Conservation (phyloP, 2,329 filamentous ascomycete genomes). For the Stagonosporopsis cucurbitacearum region DNA sequence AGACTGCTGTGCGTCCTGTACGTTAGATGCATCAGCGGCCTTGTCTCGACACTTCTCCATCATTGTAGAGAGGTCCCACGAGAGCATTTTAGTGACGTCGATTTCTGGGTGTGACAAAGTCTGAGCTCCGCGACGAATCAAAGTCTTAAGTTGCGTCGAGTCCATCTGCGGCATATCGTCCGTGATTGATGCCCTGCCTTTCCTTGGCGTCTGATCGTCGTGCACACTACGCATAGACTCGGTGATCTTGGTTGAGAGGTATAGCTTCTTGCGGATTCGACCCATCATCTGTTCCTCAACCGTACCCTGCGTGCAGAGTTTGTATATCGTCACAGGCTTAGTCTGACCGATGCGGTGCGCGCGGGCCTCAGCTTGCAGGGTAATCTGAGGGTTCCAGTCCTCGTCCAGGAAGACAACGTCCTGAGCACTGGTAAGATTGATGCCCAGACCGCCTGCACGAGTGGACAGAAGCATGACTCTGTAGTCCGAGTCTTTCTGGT, state of each 20-base stretch:
- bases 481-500: constrained; percentile 53
- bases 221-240: constrained; percentile 65
- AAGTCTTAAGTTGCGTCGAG: constrained; percentile 60
- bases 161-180: constrained; percentile 61
- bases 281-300: constrained; percentile 66
- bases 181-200: constrained; percentile 33
- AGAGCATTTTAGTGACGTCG: constrained; percentile 62
- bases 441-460: constrained; percentile 61
- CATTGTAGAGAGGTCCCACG: constrained; percentile 63
- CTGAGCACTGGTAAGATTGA: constrained; percentile 61
- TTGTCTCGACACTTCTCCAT: constrained; percentile 62
- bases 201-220: constrained; percentile 37
- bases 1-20: constrained; percentile 38
- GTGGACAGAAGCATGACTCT: constrained; percentile 64
- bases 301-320: constrained; percentile 63
- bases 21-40: constrained; percentile 51
- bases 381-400: constrained; percentile 63
- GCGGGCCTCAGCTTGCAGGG: constrained; percentile 61
- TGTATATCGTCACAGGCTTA: constrained; percentile 62
- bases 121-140: constrained; percentile 62
- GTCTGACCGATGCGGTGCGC: constrained; percentile 64
- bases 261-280: constrained; percentile 66
- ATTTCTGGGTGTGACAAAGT: constrained; percentile 60
- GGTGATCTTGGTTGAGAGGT: constrained; percentile 66
- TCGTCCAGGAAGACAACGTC: constrained; percentile 65